These are phyloP conservation scores for Globisporangium irregulare DNA, from an alignment of 352 stramenopile species.

Conservation along the genomic window DNA sequence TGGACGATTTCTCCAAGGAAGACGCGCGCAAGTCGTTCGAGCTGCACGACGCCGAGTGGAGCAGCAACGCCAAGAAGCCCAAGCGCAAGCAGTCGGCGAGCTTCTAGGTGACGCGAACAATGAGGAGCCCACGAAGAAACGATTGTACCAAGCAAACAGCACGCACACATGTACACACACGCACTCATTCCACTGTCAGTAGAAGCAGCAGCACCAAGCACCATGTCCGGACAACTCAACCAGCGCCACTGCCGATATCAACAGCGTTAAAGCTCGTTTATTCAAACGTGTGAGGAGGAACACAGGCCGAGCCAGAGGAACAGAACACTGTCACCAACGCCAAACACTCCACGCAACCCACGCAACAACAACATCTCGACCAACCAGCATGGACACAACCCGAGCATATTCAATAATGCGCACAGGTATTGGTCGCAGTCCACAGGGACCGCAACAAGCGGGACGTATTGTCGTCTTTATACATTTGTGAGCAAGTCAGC, in stretches of 20 bases:
- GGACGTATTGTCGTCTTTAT: neutral
- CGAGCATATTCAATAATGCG: neutral
- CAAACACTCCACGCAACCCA: neutral
- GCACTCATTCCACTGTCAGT: neutral
- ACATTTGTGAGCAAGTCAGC: neutral
- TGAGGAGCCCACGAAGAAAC: neutral
- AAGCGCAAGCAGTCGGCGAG: conserved; percentile 23
- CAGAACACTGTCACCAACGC: conserved; percentile 8
- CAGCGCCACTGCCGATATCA: neutral
- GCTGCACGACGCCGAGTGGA: conserved; percentile 13
- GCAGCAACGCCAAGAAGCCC: conserved; percentile 23
- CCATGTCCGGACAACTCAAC: neutral
- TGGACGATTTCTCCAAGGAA: conserved; percentile 28
- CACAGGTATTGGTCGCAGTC: neutral
- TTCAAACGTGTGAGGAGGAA: neutral
- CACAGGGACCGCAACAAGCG: neutral
- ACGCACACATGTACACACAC: neutral
- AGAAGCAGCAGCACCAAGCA: neutral
- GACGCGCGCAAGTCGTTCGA: conserved; percentile 21
- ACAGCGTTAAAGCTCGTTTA: neutral
- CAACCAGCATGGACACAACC: neutral
- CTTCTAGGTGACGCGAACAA: conserved; percentile 10
- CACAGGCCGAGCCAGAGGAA: neutral
- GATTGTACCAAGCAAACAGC: neutral
- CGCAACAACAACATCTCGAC: neutral